Evolutionary conservation across 148 eudicot genomes (phyloP).

Genomic region (Rhododendron simsii): DNA sequence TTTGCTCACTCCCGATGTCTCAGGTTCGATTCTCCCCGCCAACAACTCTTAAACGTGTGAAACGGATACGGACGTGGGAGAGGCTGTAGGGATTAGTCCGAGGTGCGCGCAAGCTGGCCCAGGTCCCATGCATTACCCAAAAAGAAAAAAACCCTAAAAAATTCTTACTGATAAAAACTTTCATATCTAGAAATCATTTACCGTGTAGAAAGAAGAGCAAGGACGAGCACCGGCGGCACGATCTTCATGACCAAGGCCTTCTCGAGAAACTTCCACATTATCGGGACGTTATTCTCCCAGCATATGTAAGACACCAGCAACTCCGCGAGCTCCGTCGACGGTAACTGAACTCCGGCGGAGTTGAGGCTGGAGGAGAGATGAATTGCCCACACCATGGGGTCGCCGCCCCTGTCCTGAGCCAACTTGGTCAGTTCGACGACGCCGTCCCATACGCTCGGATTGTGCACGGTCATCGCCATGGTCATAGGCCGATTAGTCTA

Average conservation of each 20-base stretch:
- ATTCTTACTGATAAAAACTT: background rate
- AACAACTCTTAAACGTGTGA: background rate
- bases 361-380: constrained; percentile 44
- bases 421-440: constrained; percentile 41
- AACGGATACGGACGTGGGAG: too few species aligned
- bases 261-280: constrained; percentile 73
- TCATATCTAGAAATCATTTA: background rate
- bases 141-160: background rate
- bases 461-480: constrained; percentile 20
- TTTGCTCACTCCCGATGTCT: too few species aligned
- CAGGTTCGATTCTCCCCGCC: too few species aligned
- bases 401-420: constrained; percentile 43
- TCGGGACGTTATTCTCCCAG: constrained; percentile 48
- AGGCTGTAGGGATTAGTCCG: too few species aligned
- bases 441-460: constrained; percentile 35
- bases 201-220: constrained; percentile 58
- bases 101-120: too few species aligned
- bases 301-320: constrained; percentile 51
- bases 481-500: background rate
- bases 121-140: too few species aligned
- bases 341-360: constrained; percentile 49
- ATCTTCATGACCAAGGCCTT: constrained; percentile 41
- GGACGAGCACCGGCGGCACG: constrained; percentile 51
- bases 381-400: constrained; percentile 64
- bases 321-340: constrained; percentile 47